Conservation (phyloP, 169 alveolate species). For the Condylostoma magnum region DNA sequence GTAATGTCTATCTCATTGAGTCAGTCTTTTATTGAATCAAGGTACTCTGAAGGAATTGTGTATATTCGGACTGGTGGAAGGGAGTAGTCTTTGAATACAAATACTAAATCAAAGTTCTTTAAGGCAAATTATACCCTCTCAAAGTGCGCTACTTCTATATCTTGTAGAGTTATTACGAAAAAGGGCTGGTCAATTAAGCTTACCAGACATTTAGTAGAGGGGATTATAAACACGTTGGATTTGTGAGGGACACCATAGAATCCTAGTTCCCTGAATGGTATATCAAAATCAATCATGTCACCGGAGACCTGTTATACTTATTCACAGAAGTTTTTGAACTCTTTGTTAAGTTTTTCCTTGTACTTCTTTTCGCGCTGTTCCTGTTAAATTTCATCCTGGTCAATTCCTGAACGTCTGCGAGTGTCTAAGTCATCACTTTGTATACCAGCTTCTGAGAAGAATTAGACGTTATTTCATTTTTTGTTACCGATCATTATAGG, state of each 20-base stretch:
- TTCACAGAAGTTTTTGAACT: constrained; percentile 86
- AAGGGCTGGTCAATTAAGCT: constrained; percentile 96
- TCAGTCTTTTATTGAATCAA: constrained; percentile 90
- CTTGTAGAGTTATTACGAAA: constrained; percentile 92
- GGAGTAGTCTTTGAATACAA: constrained; percentile 90
- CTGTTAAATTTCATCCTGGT: constrained; percentile 95
- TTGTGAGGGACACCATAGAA: constrained; percentile 96
- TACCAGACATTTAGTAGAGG: constrained; percentile 94
- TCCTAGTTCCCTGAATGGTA: constrained; percentile 89
- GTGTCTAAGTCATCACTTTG: constrained; percentile 96
- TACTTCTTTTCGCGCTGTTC: constrained; percentile 95
- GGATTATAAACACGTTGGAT: constrained; percentile 92
- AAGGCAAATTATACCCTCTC: constrained; percentile 97
- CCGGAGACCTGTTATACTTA: constrained; percentile 63
- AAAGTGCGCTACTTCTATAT: constrained; percentile 94
- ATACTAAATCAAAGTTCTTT: constrained; percentile 95
- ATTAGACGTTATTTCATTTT: constrained; percentile 93
- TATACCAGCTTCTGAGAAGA: constrained; percentile 95
- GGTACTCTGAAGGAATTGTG: constrained; percentile 92
- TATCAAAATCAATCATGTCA: constrained; percentile 72
- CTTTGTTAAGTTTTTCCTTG: constrained; percentile 89
- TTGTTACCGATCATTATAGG: constrained; percentile 95
- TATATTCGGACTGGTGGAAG: constrained; percentile 92
- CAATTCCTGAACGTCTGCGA: constrained; percentile 84
- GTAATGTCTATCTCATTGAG: constrained; percentile 65